Evolutionary conservation across 129 eudicot genomes (phyloP), one percentile per base, ranked within the genome.

Genomic region (Helichrysum umbraculigerum): DNA sequence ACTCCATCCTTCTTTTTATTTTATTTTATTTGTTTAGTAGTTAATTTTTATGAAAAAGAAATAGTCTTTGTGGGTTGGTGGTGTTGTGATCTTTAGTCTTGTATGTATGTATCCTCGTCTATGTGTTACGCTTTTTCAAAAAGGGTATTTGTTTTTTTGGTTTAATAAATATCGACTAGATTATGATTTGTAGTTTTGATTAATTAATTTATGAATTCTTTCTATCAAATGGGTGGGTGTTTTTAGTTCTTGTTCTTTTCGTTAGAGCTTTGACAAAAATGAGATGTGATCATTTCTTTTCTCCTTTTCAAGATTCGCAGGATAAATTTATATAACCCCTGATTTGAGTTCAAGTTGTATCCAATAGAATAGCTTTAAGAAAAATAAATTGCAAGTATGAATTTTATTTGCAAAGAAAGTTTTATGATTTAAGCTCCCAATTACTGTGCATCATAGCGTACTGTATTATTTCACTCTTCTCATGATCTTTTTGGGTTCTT

Each of bases 21-120:
- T 68, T 68, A 14, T 77, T 29, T 30, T 57, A 7, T 62, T 78
- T 71, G 82, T 78, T 69, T 70, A 70, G 54, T 79, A 73, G 78
- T 80, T 74, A 67, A 42, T 68, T 80, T 80, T 74, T 80, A 67
- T 80, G 75, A 74, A 14, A 80, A 78, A 74, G 79, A 74, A 66
- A 39, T 20, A 57, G 64, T 80, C 79, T 42, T 80, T 66, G 56
- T 80, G 60, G 74, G 79, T 72, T 64, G 78, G 82, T 71, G 57
- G 28, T 28, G 5, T n/a, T 78, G 50, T 64, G 42, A 33, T 50
- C 51, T 65, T 47, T 69, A 78, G 51, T 78, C 63, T 78, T 78
- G 76, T 78, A 77, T 69, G 76, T 78, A 77, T 77, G 70, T 78
- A 78, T 78, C 72, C 51, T 41, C 66, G 50, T 65, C 72, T 64